Evolutionary conservation across 2,329 filamentous ascomycete genomes (phyloP).

Genomic region (Neopestalotiopsis sp.): DNA sequence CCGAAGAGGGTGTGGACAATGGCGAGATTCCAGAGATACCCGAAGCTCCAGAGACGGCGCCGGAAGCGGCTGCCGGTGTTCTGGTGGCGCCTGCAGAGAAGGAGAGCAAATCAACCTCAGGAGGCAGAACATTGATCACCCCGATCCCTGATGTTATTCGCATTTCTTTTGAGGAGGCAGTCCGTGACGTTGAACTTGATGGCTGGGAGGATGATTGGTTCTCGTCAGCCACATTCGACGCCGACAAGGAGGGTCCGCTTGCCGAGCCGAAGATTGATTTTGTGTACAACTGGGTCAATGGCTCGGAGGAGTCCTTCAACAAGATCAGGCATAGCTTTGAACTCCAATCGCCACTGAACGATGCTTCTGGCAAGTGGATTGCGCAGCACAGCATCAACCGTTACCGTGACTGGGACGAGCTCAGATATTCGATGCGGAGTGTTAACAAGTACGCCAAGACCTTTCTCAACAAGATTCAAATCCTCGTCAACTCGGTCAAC

Average conservation of each 20-base stretch:
- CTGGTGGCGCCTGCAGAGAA: conserved; percentile 17
- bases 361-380: conserved; percentile 44
- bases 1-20: conserved; percentile 16
- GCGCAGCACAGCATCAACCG: conserved; percentile 45
- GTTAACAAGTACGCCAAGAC: conserved; percentile 44
- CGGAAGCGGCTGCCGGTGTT: neutral
- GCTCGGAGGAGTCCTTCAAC: conserved; percentile 43
- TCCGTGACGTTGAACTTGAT: conserved; percentile 40
- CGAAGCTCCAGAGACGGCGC: neutral
- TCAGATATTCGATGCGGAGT: conserved; percentile 48
- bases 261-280: conserved; percentile 48
- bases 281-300: conserved; percentile 50
- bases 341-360: conserved; percentile 44
- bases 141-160: conserved; percentile 43
- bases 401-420: conserved; percentile 50
- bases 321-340: conserved; percentile 43
- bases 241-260: conserved; percentile 34
- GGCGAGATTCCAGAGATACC: conserved; percentile 2
- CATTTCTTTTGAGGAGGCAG: conserved; percentile 44
- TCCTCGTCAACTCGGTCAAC: conserved; percentile 46
- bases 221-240: conserved; percentile 38
- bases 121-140: conserved; percentile 23
- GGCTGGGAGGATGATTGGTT: conserved; percentile 50
- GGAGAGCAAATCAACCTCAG: neutral
- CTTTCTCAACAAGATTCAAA: conserved; percentile 48